phyloP scores from a whole-genome alignment of 768 basidiomycete species.

The Termitomyces sp. region DNA sequence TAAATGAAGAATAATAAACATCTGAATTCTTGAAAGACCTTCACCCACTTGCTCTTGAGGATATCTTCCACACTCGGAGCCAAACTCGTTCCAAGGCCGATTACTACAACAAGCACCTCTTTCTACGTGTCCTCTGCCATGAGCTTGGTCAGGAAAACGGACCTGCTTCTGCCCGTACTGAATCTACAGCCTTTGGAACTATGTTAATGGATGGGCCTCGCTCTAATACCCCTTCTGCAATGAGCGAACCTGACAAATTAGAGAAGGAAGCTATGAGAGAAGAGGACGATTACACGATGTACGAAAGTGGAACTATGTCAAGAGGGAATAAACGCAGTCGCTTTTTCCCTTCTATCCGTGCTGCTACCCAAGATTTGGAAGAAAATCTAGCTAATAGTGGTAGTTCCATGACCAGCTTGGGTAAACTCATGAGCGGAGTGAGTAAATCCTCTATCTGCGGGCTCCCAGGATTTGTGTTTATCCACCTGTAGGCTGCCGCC shows the following conservation, averaged over 20 bases:
- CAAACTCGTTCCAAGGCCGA: slow-evolving; percentile 65
- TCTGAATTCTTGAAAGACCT: slow-evolving; percentile 38
- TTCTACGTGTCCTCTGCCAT: slow-evolving; percentile 67
- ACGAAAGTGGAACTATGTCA: slow-evolving; percentile 3
- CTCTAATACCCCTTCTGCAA: slow-evolving; percentile 33
- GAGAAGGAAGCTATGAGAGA: slow-evolving; percentile 5
- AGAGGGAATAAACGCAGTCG: slow-evolving; percentile 10
- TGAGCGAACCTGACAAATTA: neutral
- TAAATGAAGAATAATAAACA: neutral
- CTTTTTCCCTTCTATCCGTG: slow-evolving; percentile 3
- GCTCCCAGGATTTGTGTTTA: neutral
- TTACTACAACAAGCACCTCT: slow-evolving; percentile 69
- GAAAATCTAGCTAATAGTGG: slow-evolving; percentile 3
- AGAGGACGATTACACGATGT: slow-evolving; percentile 10
- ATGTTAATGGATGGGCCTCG: slow-evolving; percentile 27
- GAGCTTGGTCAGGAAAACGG: slow-evolving; percentile 38
- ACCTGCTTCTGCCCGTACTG: neutral
- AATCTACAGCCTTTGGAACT: slow-evolving; percentile 20
- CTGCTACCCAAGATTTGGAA: slow-evolving; percentile 14
- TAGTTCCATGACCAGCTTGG: slow-evolving; percentile 11
- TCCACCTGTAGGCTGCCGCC: slow-evolving; percentile 7
- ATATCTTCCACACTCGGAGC: slow-evolving; percentile 54
- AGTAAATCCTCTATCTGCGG: neutral
- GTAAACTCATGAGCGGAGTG: slow-evolving; percentile 9
- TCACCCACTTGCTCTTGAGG: slow-evolving; percentile 71